Evolutionary conservation across 2,329 filamentous ascomycete species (phyloP), one percentile per base, ranked within the genome.

Genomic region (Ploettnerulaceae sp.): DNA sequence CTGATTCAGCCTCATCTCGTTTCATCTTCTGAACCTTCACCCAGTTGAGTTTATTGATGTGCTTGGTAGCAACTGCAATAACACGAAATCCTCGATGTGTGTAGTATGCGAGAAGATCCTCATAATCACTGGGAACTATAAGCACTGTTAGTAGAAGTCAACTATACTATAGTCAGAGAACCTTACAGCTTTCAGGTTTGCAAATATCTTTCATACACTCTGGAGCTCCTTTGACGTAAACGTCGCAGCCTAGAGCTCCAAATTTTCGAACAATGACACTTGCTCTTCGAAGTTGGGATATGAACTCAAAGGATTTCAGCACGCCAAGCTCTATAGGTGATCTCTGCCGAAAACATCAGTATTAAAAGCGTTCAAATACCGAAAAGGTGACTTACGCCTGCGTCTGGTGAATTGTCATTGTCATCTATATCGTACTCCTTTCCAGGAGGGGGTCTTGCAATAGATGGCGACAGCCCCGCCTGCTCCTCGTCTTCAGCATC

Each of bases 161-260:
- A 22, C 14, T 41, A 38, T 25, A 22, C n/a, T 11, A 17, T 3
- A 34, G 1, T 15, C 32, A 34, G 24, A 5, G 2, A 14, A 17
- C 12, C 81, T 73, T 62, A 87, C 82, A 88, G 65, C 81, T 91
- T 55, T 90, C 85, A 1, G 86, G 74, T 8, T 77, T 76, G 66
- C 93, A 98, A 31, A 98, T 97, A 17, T 93, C 89, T 55, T 84
- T 86, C 84, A 98, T 95, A 58, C 89, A 91, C 67, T 98, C 93
- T 1, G 93, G 93, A 5, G 94, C 93, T 24, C 93, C 93, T 66
- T 98, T 98, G 51, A 97, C 91, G 64, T 89, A 98, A 31, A 97
- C 78, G 57, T 89, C 85, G 34, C 84, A 90, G 51, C 86, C 89
- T 57, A 81, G 82, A 51, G 88, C 82, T 4, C 90, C 89, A 64